phyloP scores from a whole-genome alignment of 2,329 filamentous ascomycete genomes.

The Venturia effusa region DNA sequence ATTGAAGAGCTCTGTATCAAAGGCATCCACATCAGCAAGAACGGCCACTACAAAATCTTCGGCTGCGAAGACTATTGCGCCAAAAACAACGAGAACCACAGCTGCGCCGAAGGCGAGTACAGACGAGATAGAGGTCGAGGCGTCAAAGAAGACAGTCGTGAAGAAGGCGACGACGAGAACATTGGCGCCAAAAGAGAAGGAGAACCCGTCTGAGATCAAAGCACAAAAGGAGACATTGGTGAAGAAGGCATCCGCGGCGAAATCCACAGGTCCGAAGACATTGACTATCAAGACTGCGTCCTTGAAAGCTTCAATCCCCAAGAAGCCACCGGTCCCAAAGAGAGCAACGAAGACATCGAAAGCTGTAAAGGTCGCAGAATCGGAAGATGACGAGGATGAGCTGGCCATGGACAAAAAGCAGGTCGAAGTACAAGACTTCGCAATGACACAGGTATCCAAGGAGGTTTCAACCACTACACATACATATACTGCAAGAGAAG shows the following conservation, averaged over 20 bases:
- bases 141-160: not conserved
- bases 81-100: not conserved
- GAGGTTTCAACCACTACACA: not conserved
- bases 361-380: not conserved
- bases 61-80: not conserved
- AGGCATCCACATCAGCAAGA: not conserved
- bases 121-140: not conserved
- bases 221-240: not conserved
- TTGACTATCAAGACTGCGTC: not conserved
- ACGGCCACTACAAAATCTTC: conserved; percentile 3
- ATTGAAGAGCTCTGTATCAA: not conserved
- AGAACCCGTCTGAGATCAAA: not conserved
- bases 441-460: not conserved
- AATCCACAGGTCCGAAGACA: not conserved
- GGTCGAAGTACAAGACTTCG: not conserved
- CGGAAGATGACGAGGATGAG: not conserved
- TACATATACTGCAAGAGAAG: not conserved
- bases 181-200: not conserved
- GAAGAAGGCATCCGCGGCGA: not conserved
- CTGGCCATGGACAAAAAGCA: not conserved
- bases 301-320: not conserved
- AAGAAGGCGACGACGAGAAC: not conserved
- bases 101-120: not conserved
- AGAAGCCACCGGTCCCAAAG: not conserved
- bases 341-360: not conserved